phyloP scores from a whole-genome alignment of 768 basidiomycete genomes.

The Russula olivacea region DNA sequence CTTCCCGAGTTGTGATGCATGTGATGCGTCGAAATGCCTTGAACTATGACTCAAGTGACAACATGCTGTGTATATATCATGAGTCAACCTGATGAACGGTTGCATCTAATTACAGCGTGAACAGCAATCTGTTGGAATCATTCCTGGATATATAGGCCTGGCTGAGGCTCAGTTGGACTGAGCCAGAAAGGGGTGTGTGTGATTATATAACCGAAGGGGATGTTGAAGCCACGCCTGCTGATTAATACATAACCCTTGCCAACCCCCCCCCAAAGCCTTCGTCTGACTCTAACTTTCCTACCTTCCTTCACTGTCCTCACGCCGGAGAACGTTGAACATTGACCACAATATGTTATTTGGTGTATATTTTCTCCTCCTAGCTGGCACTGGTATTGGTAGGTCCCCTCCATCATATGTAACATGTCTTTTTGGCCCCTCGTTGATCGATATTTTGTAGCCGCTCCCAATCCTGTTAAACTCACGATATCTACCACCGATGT shows the following conservation, averaged over 20 bases:
- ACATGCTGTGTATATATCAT: neutral
- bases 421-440: neutral
- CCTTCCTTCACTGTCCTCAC: neutral
- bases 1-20: too few relatives aligned
- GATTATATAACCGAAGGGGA: neutral
- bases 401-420: neutral
- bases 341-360: neutral
- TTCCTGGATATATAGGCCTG: neutral
- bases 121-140: too few relatives aligned
- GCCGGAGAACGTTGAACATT: neutral
- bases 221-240: neutral
- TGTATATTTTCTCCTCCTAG: neutral
- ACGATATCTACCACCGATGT: constrained; percentile 15
- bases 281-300: neutral
- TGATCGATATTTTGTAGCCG: constrained; percentile 7
- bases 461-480: constrained; percentile 13
- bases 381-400: constrained; percentile 20
- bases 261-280: too few relatives aligned
- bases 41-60: neutral
- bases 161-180: too few relatives aligned
- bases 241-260: neutral
- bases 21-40: too few relatives aligned
- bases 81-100: neutral
- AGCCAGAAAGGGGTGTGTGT: neutral
- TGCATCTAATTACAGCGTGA: neutral